Base-by-base conservation (phyloP, 202 grass and related monocot species). In the Zizania palustris region DNA sequence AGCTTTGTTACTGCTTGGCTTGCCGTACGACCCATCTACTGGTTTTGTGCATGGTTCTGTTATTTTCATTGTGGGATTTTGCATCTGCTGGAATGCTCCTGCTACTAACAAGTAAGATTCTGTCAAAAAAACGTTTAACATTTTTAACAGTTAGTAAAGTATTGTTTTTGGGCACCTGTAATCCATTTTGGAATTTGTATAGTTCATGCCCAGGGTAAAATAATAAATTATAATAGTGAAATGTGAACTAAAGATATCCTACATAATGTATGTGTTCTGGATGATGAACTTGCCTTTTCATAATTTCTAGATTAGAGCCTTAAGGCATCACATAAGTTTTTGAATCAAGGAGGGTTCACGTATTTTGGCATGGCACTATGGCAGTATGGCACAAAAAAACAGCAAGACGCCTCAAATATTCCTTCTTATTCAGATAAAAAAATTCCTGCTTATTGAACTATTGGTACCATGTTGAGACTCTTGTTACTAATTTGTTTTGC, bases 81-180 rank as follows among this genome's bases (percentile, higher is more conserved):
- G 64, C 56, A 92, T 85, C 39, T 80, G 82, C 35, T 88, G 78
- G 85, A 91, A 91, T 35, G 89, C 40, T 57, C 73, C 82, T 5
- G 85, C 89, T 61, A 91, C 89, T 55, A 91, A 91, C 77, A 91
- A 91, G 85, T 85, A 82, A 14, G 20, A 14, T 35, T 48, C 12
- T 28, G 21, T 21, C 11, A 3, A 46, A 46, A 7, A 12, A 6
- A 67, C 19, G 3, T 60, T 36, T 65, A 13, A 20, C 7, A 48
- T 14, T 14, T 14, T 48, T 21, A 48, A 35, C 12, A 45, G 3
- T n/a, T 35, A 35, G 14, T 51, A 36, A 55, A 12, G 18, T 55
- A 72, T 38, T 37, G 16, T 56, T 39, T 56, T 72, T 48, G 40
- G 46, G 46, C 9, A 16, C 20, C 10, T 34, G 15, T 19, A 39